Base-by-base conservation (phyloP, 2,329 filamentous ascomycete genomes). In the Dryadomyces sulphureus region DNA sequence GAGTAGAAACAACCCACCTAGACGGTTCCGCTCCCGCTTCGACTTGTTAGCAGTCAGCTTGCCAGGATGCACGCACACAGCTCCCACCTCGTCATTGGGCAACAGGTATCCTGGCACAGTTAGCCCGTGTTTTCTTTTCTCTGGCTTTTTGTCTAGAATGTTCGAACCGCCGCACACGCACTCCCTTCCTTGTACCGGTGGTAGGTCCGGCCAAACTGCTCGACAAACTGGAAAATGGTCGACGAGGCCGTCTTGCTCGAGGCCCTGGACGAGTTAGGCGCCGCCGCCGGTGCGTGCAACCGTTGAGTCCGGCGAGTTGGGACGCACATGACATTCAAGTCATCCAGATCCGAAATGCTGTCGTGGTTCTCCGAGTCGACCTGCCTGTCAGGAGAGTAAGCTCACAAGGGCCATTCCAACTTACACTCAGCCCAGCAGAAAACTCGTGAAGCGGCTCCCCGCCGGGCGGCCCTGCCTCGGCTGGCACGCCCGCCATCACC, bases 1-100 rank as follows among this genome's bases (percentile, higher is more conserved):
- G 12, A 14, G 20, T n/a, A 17, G 42, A 39, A 20, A 19, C 17
- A 17, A 48, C 50, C 30, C 38, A 56, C 54, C 51, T 27, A 52
- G 47, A 34, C 55, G 51, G 43, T 49, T 46, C 41, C 53, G 53
- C 25, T 57, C 55, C 41, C 49, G 46, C 53, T 56, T 14, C 12
- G 14, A 9, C 4, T n/a, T 24, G 21, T 25, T 7, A 14, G 20
- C 3, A 17, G 22, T 38, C n/a, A 47, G 34, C 38, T 25, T 16
- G 30, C 16, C 14, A 30, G n/a, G 19, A 16, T 22, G 2, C 14
- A 24, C 17, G 20, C 17, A 40, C 7, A 21, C 2, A 12, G 14
- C 9, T 17, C 24, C 8, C n/a, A 49, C 50, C 39, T 49, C 34
- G 39, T 55, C 54, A 36, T 54, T 55, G 16, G 54, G 54, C 7